Evolutionary conservation across 2,329 filamentous ascomycete species (phyloP).

Genomic region (Hirsutella rhossiliensis): DNA sequence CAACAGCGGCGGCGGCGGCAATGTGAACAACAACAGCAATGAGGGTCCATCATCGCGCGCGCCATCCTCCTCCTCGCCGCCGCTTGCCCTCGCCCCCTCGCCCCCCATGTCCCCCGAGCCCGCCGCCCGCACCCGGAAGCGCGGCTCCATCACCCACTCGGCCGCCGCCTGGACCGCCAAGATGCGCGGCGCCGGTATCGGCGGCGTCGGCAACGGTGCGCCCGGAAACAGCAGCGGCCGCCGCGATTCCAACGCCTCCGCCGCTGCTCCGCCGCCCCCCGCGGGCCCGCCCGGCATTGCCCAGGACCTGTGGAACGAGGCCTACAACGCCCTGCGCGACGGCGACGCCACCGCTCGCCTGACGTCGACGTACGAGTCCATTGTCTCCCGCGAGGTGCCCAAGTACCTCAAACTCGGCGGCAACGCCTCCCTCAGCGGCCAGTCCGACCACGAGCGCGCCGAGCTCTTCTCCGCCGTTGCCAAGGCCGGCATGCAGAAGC

Average conservation of each 20-base stretch:
- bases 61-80: no score
- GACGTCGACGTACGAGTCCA: constrained; percentile 22
- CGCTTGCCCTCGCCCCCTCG: background rate
- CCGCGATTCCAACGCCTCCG: background rate
- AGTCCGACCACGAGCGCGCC: constrained; percentile 13
- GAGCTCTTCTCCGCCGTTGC: constrained; percentile 18
- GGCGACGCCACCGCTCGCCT: constrained; percentile 16
- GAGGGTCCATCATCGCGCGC: background rate
- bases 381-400: constrained; percentile 21
- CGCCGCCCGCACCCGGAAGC: background rate
- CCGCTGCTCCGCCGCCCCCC: constrained; percentile 10
- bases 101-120: background rate
- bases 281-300: constrained; percentile 9
- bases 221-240: background rate
- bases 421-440: constrained; percentile 12
- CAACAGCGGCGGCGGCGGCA: no score
- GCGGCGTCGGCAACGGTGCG: no score
- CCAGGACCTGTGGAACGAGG: constrained; percentile 20
- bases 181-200: background rate
- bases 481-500: constrained; percentile 15
- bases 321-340: constrained; percentile 20
- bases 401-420: constrained; percentile 17
- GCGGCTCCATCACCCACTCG: background rate
- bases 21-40: background rate
- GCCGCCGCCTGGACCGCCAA: background rate